These are phyloP conservation scores for Populus tremula DNA, from an alignment of 345 rosid genomes.

Conservation along the genomic window DNA sequence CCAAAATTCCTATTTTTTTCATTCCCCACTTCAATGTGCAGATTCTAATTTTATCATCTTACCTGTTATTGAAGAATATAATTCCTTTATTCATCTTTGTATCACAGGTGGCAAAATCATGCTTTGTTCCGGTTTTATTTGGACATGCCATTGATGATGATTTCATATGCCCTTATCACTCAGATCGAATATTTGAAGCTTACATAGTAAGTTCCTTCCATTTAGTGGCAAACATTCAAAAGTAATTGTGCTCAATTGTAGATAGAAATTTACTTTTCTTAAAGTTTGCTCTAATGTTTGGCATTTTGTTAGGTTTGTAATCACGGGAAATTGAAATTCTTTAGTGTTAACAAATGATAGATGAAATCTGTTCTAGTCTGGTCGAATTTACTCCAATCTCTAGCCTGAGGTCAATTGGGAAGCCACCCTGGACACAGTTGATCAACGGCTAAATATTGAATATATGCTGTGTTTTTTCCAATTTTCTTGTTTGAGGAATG, in stretches of 20 bases:
- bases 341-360: not conserved
- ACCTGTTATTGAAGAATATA: not conserved
- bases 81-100: conserved; percentile 3
- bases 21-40: not conserved
- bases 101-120: conserved; percentile 68
- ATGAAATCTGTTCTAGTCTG: not conserved
- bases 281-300: not conserved
- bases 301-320: not conserved
- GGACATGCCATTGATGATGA: conserved; percentile 93
- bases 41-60: not conserved
- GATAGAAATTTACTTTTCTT: not conserved
- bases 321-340: not conserved
- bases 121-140: conserved; percentile 88
- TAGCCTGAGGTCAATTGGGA: not conserved
- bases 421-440: not conserved
- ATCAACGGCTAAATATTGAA: not conserved
- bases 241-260: not conserved
- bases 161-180: conserved; percentile 86
- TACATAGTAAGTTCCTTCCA: conserved; percentile 51
- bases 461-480: conserved; percentile 1
- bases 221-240: conserved; percentile 4
- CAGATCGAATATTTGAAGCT: conserved; percentile 76
- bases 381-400: not conserved
- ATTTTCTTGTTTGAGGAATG: not conserved
- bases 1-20: not conserved